Evolutionary conservation across 805 yeast genomes (phyloP).

Genomic region (Huiozyma sinensis): DNA sequence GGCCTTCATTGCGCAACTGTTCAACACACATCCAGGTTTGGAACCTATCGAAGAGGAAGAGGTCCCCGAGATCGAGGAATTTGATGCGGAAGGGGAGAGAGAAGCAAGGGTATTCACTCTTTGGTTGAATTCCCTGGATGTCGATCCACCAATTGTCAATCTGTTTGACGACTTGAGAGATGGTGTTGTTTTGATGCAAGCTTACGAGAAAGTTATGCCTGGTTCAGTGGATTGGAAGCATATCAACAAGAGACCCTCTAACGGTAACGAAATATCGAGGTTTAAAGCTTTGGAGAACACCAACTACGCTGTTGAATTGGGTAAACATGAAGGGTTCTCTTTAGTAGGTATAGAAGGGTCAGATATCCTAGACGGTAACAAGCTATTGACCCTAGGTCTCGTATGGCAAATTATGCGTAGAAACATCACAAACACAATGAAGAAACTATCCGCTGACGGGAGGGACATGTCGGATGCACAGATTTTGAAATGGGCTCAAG

Average conservation of each 20-base stretch:
- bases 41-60: conserved; percentile 91
- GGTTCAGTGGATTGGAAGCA: conserved; percentile 73
- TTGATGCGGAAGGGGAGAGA: conserved; percentile 98
- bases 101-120: conserved; percentile 97
- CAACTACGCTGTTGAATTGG: conserved; percentile 96
- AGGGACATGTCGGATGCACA: conserved; percentile 73
- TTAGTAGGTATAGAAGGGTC: conserved; percentile 97
- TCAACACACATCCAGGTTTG: conserved; percentile 93
- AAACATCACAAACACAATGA: conserved; percentile 78
- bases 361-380: conserved; percentile 89
- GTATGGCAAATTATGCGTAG: conserved; percentile 99
- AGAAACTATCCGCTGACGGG: conserved; percentile 60
- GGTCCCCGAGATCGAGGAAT: conserved; percentile 90
- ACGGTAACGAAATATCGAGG: conserved; percentile 67
- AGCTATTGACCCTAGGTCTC: conserved; percentile 76
- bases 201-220: conserved; percentile 91
- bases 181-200: conserved; percentile 80
- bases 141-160: conserved; percentile 85
- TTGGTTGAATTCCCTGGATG: conserved; percentile 95
- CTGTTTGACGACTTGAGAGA: conserved; percentile 92
- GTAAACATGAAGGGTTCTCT: conserved; percentile 85
- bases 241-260: conserved; percentile 74
- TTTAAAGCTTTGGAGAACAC: conserved; percentile 95
- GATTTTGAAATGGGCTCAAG: conserved; percentile 89
- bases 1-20: conserved; percentile 94